A percentile compares a stretch with the other conserved stretches of the same genome.
These are phyloP conservation scores for Pseudogymnoascus sp. DNA, from an alignment of 2,329 filamentous ascomycete genomes.

Conservation along the genomic window DNA sequence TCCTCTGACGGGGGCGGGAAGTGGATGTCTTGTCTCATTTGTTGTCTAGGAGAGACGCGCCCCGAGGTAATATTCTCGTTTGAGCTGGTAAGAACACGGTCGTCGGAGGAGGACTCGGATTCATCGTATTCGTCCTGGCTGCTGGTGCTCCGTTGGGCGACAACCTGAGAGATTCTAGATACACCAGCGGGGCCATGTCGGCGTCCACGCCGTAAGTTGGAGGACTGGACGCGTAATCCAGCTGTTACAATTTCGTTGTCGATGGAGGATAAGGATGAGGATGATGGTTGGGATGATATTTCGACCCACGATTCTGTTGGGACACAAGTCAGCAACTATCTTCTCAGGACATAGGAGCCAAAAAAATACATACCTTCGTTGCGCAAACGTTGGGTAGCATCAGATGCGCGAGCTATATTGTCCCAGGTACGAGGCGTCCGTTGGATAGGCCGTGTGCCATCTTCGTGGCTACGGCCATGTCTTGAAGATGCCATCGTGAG, in stretches of 20 bases:
- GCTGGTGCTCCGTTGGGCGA: slow-evolving; percentile 47
- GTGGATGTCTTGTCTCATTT: slow-evolving; percentile 28
- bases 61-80: slow-evolving; percentile 42
- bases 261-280: slow-evolving; percentile 81
- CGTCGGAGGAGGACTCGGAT: slow-evolving; percentile 83
- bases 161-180: slow-evolving; percentile 32
- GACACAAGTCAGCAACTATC: slow-evolving; percentile 20
- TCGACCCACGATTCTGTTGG: slow-evolving; percentile 89
- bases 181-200: slow-evolving; percentile 35
- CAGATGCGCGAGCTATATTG: slow-evolving; percentile 3
- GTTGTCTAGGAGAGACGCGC: slow-evolving; percentile 19
- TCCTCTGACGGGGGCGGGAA: slow-evolving; percentile 26
- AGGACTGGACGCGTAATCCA: slow-evolving; percentile 67
- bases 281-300: slow-evolving; percentile 84
- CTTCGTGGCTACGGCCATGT: not conserved
- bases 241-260: slow-evolving; percentile 87
- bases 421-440: slow-evolving; percentile 2
- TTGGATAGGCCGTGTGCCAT: not conserved
- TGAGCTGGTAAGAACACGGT: slow-evolving; percentile 55
- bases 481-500: slow-evolving; percentile 1
- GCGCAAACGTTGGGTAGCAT: not conserved
- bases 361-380: not conserved
- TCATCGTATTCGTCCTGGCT: slow-evolving; percentile 94
- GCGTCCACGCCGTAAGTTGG: slow-evolving; percentile 53
- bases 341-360: not conserved